Base-by-base conservation (phyloP, 495 filamentous ascomycete species). In the Penicillium chermesinum region DNA sequence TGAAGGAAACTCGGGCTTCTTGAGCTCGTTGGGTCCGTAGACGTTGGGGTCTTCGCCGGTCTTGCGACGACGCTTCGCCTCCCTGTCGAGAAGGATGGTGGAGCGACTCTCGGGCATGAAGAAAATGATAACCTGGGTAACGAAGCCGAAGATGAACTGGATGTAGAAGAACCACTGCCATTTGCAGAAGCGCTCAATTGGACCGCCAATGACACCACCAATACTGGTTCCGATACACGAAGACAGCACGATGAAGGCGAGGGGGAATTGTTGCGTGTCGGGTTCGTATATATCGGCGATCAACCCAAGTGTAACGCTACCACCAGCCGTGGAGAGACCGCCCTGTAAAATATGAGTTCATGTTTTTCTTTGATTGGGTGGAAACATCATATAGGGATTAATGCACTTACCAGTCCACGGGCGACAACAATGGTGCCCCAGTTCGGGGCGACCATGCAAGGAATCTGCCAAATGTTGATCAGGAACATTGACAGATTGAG, bases 131-230 rank as follows among this genome's bases (percentile, higher is more conserved):
- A 79, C 20, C 53, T 88, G 81, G 15, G 82, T 77, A 38, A 74
- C 66, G 5, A 66, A 81, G 18, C 87, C 86, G 47, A 89, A 80
- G 52, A 88, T 85, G 48, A 90, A 74, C 58, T 88, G 84, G 53
- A 89, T 82, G 85, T 85, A 89, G 65, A 88, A 85, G 48, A 73
- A 79, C 88, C 88, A 91, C 40, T 74, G 70, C 87, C 86, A 90
- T 15, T 58, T 54, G 4, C 85, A 67, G 57, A 59, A 78, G 7
- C 71, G 67, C 51, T 87, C 76, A 44, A 87, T 75, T 48, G 88
- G 88, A 30, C 87, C 88, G 50, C 88, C 88, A 36, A 91, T 72
- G 37, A 91, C 79, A 16, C 87, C 85, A 33, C 88, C 88, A 15
- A 90, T 72, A 46, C 84, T 76, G 1, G 85, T 85, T 34, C 86